A percentile compares a stretch with the other conserved stretches of the same genome.
phyloP scores from a whole-genome alignment of 768 basidiomycete genomes.

The Pulveroboletus sp. region DNA sequence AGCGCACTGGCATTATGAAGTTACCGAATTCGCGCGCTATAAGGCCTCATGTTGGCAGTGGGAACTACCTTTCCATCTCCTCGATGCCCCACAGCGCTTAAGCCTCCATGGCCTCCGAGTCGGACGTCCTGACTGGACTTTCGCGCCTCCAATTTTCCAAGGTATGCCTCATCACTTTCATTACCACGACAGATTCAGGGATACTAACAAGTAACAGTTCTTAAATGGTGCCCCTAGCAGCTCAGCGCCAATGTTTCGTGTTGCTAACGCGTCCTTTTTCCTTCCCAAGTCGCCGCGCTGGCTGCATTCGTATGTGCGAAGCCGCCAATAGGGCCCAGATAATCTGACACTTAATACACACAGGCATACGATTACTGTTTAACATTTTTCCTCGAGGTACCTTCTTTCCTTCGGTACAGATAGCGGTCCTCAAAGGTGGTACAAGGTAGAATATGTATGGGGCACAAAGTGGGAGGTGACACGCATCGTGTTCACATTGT shows the following conservation, averaged over 20 bases:
- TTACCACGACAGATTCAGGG: background rate
- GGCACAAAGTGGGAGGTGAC: slow-evolving; percentile 21
- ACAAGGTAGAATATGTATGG: slow-evolving; percentile 25
- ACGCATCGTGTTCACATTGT: slow-evolving; percentile 23
- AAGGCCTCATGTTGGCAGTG: background rate
- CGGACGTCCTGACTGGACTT: slow-evolving; percentile 8
- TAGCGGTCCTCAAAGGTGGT: background rate
- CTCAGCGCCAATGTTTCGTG: background rate
- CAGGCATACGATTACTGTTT: slow-evolving; percentile 24
- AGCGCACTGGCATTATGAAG: too few species aligned
- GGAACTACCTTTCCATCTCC: too few species aligned
- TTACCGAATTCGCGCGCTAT: background rate
- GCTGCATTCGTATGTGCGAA: slow-evolving; percentile 13
- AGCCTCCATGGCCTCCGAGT: slow-evolving; percentile 8
- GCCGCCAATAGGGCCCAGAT: background rate
- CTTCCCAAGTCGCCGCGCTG: slow-evolving; percentile 16
- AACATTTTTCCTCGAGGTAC: slow-evolving; percentile 23
- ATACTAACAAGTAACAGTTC: slow-evolving; percentile 5
- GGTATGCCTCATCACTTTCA: slow-evolving; percentile 9
- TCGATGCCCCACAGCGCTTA: background rate
- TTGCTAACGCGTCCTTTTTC: background rate
- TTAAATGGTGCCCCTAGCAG: slow-evolving; percentile 15
- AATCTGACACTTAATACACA: background rate
- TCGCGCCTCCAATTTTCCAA: slow-evolving; percentile 20
- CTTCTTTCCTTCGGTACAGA: background rate